A percentile compares a stretch with the other conserved stretches of the same genome.
phyloP scores from a whole-genome alignment of 129 eudicot genomes.

The Cynara cardunculus region DNA sequence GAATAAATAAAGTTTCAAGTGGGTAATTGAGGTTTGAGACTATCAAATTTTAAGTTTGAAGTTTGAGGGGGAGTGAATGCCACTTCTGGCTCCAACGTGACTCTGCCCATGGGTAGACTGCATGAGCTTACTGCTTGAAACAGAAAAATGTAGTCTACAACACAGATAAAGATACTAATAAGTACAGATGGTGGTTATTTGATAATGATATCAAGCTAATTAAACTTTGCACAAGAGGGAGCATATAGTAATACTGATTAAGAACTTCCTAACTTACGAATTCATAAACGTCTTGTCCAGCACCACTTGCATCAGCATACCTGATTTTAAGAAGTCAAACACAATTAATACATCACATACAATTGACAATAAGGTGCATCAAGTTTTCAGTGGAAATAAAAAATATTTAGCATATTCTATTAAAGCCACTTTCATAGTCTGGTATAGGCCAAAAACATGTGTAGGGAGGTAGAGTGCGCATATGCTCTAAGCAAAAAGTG shows the following conservation, averaged over 20 bases:
- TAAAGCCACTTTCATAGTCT: background rate
- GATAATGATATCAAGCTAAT: background rate
- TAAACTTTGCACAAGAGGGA: background rate
- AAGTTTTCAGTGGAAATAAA: background rate
- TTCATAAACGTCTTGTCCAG: slow-evolving; percentile 93
- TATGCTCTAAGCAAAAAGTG: background rate
- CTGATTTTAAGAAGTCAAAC: slow-evolving; percentile 40
- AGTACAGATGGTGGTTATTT: background rate
- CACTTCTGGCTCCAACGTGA: too few relatives aligned
- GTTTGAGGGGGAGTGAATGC: too few relatives aligned
- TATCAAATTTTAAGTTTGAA: too few relatives aligned
- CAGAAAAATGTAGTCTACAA: background rate
- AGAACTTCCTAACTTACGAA: slow-evolving; percentile 62
- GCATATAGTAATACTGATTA: slow-evolving; percentile 5
- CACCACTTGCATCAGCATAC: slow-evolving; percentile 98
- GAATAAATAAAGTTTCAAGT: too few relatives aligned
- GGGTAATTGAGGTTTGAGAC: too few relatives aligned
- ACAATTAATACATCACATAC: slow-evolving; percentile 6
- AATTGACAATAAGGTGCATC: slow-evolving; percentile 3
- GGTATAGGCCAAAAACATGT: background rate
- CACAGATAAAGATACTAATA: background rate
- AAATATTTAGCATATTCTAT: background rate
- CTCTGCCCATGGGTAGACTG: too few relatives aligned
- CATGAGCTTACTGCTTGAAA: background rate
- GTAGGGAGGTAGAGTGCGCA: background rate